A percentile compares a stretch with the other conserved stretches of the same genome.
phyloP scores from a whole-genome alignment of 2,329 filamentous ascomycete species.

The Hypoxylon sp. region DNA sequence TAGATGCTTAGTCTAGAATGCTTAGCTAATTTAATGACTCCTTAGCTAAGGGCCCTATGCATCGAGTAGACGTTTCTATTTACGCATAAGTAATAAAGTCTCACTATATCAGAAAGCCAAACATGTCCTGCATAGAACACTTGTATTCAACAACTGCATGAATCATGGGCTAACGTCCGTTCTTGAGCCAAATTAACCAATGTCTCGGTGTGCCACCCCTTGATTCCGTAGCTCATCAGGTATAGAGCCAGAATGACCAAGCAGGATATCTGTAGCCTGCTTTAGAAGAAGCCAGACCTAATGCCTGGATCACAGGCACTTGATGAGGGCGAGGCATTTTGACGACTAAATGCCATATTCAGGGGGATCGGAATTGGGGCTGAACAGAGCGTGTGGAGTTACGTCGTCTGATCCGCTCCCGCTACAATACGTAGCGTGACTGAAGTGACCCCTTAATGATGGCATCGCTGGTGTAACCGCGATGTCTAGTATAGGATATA shows the following conservation, averaged over 20 bases:
- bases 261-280: neutral
- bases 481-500: conserved; percentile 2
- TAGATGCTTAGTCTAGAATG: neutral
- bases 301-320: neutral
- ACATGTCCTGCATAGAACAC: neutral
- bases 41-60: neutral
- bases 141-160: conserved; percentile 8
- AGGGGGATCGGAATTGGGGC: neutral
- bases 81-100: neutral
- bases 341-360: neutral
- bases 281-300: neutral
- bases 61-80: neutral
- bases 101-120: neutral
- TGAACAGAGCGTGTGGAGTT: neutral
- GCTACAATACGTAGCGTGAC: neutral
- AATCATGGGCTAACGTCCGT: neutral
- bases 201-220: neutral
- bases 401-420: neutral
- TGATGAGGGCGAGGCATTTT: neutral
- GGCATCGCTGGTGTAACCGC: neutral
- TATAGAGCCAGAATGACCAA: neutral
- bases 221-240: neutral
- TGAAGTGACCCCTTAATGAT: conserved; percentile 4
- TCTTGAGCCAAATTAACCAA: neutral
- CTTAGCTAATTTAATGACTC: neutral